Evolutionary conservation across 495 filamentous ascomycete species (phyloP), one percentile per base, ranked within the genome.

Genomic region (Penicillium canariense): DNA sequence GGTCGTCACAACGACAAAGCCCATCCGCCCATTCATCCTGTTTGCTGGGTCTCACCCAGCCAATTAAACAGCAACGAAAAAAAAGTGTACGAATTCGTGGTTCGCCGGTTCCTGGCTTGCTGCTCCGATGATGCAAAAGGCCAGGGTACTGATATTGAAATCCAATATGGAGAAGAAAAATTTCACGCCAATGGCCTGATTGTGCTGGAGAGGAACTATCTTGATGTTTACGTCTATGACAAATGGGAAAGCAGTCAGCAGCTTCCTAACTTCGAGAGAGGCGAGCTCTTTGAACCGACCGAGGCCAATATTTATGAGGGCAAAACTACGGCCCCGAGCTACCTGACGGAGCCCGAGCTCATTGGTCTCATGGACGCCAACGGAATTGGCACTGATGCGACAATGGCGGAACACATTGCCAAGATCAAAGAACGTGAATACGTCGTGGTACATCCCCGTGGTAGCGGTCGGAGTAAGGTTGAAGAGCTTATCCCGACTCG

Each of bases 301-400:
- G 92, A 97, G 69, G 94, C 93, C 5, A 84, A 86, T 48, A 88
- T 97, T 59, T 86, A 80, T 12, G 91, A 96, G 54, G 93, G 94
- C 14, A 87, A 93, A 68, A 98, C 94, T 0, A 78, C 78, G 0
- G 74, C 92, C 8, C 94, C 95, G 0, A 84, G 81, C 11, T 96
- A 95, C 62, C 72, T 98, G 28, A 98, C 94, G 1, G 94, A 98
- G 67, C 91, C 94, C 2, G 94, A 97, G 66, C 77, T 98, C n/a
- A 96, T 98, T 69, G 89, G 87, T 4, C 79, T 98, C 20, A 98
- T 98, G 94, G 95, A 98, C 72, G 93, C 89, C 14, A 97, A 98
- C 67, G 94, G 94, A 10, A 98, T 98, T 61, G 94, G 94, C 14
- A 98, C 94, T 4, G 94, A 98, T 72, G 94, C 94, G 10, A 97